Evolutionary conservation across 805 yeast genomes (phyloP).

Genomic region (Spathaspora hagerdaliae): DNA sequence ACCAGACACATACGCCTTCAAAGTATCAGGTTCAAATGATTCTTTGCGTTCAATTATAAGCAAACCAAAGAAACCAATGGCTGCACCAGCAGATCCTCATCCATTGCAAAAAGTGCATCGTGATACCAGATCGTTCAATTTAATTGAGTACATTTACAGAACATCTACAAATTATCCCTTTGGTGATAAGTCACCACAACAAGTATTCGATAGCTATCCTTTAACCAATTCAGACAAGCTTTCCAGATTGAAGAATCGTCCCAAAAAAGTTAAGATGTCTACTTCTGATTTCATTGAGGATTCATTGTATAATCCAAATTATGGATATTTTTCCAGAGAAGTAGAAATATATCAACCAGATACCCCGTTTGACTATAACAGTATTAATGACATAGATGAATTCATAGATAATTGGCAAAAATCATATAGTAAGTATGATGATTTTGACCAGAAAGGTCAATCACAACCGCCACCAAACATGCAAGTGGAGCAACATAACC

Average conservation of each 20-base stretch:
- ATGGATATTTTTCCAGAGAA: constrained; percentile 78
- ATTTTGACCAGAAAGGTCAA: constrained; percentile 6
- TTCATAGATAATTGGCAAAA: constrained; percentile 66
- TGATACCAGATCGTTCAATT: constrained; percentile 16
- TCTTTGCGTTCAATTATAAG: background rate
- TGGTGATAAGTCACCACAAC: constrained; percentile 32
- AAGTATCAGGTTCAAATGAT: constrained; percentile 16
- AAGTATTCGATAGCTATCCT: constrained; percentile 35
- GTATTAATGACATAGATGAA: constrained; percentile 59
- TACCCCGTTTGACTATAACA: constrained; percentile 58
- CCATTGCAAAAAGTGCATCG: constrained; percentile 1
- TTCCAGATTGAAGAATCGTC: constrained; percentile 41
- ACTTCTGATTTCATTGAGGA: constrained; percentile 80
- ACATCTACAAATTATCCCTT: constrained; percentile 42
- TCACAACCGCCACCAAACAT: background rate
- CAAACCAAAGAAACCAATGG: background rate
- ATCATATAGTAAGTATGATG: constrained; percentile 54
- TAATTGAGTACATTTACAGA: constrained; percentile 32
- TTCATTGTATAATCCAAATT: constrained; percentile 72
- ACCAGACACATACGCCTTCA: constrained; percentile 44
- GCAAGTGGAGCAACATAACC: background rate
- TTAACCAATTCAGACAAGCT: constrained; percentile 29
- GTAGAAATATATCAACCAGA: constrained; percentile 73
- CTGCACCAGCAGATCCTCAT: background rate
- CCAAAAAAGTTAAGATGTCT: constrained; percentile 65